Percentiles rank a stretch among this genome's conserved stretches.
phyloP scores from a whole-genome alignment of 768 basidiomycete species.

The Amanita muscaria region DNA sequence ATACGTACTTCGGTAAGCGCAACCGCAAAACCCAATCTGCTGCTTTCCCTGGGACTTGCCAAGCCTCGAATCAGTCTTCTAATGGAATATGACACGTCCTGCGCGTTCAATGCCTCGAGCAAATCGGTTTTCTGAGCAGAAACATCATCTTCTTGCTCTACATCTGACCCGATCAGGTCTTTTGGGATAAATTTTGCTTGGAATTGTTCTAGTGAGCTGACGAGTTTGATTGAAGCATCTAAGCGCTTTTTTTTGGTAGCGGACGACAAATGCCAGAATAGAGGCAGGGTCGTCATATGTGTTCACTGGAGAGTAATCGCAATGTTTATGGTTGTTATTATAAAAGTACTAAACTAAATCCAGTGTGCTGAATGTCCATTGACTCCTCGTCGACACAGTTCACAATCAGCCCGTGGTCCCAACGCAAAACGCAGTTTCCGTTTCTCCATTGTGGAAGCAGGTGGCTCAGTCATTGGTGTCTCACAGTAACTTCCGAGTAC shows the following conservation, averaged over 20 bases:
- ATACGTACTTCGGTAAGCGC: constrained; percentile 81
- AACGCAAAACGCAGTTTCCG: constrained; percentile 23
- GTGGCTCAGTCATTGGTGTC: constrained; percentile 18
- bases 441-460: constrained; percentile 12
- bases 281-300: constrained; percentile 74
- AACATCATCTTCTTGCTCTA: constrained; percentile 38
- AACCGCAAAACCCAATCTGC: constrained; percentile 90
- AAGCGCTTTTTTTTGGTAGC: constrained; percentile 70
- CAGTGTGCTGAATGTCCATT: constrained; percentile 71
- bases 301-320: too few species aligned
- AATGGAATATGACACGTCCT: constrained; percentile 90
- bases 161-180: constrained; percentile 29
- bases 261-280: constrained; percentile 92
- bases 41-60: constrained; percentile 88
- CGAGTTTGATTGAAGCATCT: constrained; percentile 78
- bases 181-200: constrained; percentile 57
- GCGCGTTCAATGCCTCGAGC: constrained; percentile 66
- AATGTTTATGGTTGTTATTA: constrained; percentile 4
- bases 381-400: constrained; percentile 21
- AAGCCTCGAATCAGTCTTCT: constrained; percentile 80
- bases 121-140: constrained; percentile 30
- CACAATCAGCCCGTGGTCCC: constrained; percentile 24
- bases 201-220: constrained; percentile 76
- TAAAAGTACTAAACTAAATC: constrained; percentile 25
- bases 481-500: not conserved